Base-by-base conservation (phyloP, 345 rosid species). In the Rhizophora mangle region DNA sequence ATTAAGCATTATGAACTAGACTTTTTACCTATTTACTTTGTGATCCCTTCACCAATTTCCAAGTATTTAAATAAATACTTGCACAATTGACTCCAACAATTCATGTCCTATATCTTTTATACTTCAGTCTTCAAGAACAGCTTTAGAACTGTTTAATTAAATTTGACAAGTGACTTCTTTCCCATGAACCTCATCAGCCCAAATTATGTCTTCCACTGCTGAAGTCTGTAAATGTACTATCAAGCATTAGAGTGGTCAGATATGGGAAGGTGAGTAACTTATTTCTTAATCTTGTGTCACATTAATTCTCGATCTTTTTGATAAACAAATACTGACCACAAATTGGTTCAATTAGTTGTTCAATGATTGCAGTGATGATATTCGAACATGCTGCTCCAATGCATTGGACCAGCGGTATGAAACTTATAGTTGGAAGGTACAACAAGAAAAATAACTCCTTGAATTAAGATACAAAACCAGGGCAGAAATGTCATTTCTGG, bases 381-480 rank as follows among this genome's bases (percentile, higher is more conserved):
- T 89, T 51, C 76, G 80, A 77, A 21, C 19, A 8, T 82, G 88
- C 31, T 89, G 92, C 62, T 78, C 82, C 61, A 36, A 47, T 62
- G 85, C 90, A 47, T 4, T 87, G 47, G 70, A 77, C 30, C 56
- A 49, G 75, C 83, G 84, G 2, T 52, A 66, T 16, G 54, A 81
- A 65, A 72, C 65, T 11, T 85, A 77, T 30, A 68, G 78, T 6
- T 89, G 92, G 92, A 74, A 89, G 94, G 94, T 86, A 85, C 59
- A 10, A 52, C 22, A 63, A 8, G 8, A 30, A 30, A n/a, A 6
- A 19, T 4, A 19, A 15, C 32, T 32, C 9, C 8, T 8, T 61
- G 47, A 32, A 39, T 39, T 39, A 9, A 9, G 15, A 39, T 11
- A 39, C 15, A 39, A 39, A 39, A 2, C 46, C 16, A 39, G 46